phyloP scores from a whole-genome alignment of 2,329 filamentous ascomycete species.

The Aspergillus sp. region DNA sequence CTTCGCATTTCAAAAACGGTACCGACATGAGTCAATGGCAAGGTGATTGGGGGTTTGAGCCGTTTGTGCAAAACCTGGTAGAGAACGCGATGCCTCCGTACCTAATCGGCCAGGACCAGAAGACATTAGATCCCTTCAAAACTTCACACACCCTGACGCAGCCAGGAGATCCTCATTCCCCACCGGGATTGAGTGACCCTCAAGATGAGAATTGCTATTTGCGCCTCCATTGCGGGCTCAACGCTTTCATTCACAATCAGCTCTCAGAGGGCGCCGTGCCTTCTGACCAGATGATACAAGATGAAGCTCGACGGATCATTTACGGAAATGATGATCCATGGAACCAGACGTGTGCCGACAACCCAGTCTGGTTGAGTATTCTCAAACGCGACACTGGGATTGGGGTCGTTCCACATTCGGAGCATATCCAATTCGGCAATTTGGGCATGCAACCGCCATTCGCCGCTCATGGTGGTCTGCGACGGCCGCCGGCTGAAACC shows the following conservation, averaged over 20 bases:
- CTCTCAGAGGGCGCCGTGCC: slow-evolving; percentile 25
- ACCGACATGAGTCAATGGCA: slow-evolving; percentile 30
- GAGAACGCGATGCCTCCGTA: slow-evolving; percentile 32
- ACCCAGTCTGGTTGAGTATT: slow-evolving; percentile 36
- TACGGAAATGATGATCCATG: slow-evolving; percentile 28
- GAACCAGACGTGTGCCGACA: slow-evolving; percentile 39
- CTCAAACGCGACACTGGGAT: slow-evolving; percentile 37
- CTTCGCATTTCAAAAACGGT: slow-evolving; percentile 30
- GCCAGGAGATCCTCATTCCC: slow-evolving; percentile 1
- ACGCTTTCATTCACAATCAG: slow-evolving; percentile 28
- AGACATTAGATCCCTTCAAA: slow-evolving; percentile 24
- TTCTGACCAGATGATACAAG: slow-evolving; percentile 29
- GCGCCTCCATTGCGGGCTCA: slow-evolving; percentile 33
- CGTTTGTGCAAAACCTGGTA: slow-evolving; percentile 24
- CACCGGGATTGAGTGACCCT: slow-evolving; percentile 16
- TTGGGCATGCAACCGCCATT: slow-evolving; percentile 36
- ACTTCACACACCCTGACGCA: slow-evolving; percentile 12
- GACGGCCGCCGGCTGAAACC: slow-evolving; percentile 24
- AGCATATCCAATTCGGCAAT: slow-evolving; percentile 27
- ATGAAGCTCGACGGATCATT: slow-evolving; percentile 25
- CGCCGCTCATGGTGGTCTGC: slow-evolving; percentile 29
- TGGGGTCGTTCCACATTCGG: slow-evolving; percentile 19
- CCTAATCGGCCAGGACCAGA: slow-evolving; percentile 25
- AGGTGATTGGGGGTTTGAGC: slow-evolving; percentile 33
- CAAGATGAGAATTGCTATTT: slow-evolving; percentile 33